These are phyloP conservation scores for Spathaspora passalidarum DNA, from an alignment of 805 yeast genomes.

Conservation along the genomic window DNA sequence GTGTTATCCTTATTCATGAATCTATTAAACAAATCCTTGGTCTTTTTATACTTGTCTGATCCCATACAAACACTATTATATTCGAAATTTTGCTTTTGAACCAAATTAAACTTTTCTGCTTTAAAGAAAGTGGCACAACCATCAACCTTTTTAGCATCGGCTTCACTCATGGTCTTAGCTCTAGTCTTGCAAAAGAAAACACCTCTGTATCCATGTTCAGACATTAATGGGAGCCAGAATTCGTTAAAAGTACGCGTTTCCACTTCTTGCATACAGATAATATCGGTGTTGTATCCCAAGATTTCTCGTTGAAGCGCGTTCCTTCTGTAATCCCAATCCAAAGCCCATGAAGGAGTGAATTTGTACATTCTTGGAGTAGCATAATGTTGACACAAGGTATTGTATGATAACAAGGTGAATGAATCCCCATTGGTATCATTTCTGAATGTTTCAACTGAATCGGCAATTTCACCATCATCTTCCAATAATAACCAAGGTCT, in stretches of 20 bases:
- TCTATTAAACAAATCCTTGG: slow-evolving; percentile 92
- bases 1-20: slow-evolving; percentile 95
- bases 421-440: slow-evolving; percentile 29
- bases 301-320: slow-evolving; percentile 74
- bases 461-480: slow-evolving; percentile 64
- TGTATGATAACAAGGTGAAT: slow-evolving; percentile 82
- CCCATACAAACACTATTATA: slow-evolving; percentile 79
- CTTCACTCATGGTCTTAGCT: slow-evolving; percentile 82
- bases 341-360: slow-evolving; percentile 96
- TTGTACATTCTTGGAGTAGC: slow-evolving; percentile 91
- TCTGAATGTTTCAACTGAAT: slow-evolving; percentile 30
- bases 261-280: slow-evolving; percentile 92
- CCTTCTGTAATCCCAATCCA: slow-evolving; percentile 88
- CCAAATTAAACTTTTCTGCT: slow-evolving; percentile 60
- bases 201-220: slow-evolving; percentile 74
- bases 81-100: slow-evolving; percentile 74
- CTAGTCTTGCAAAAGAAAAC: slow-evolving; percentile 84
- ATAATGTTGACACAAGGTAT: slow-evolving; percentile 92
- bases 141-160: slow-evolving; percentile 86
- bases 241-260: slow-evolving; percentile 85
- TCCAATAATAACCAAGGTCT: slow-evolving; percentile 82
- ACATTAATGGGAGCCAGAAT: slow-evolving; percentile 76
- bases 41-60: slow-evolving; percentile 82
- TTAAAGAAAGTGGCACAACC: slow-evolving; percentile 96
- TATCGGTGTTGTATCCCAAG: slow-evolving; percentile 60